Conservation (phyloP, 371 early-diverging fungal species). For the Rhizoclosmatium hyalinum region DNA sequence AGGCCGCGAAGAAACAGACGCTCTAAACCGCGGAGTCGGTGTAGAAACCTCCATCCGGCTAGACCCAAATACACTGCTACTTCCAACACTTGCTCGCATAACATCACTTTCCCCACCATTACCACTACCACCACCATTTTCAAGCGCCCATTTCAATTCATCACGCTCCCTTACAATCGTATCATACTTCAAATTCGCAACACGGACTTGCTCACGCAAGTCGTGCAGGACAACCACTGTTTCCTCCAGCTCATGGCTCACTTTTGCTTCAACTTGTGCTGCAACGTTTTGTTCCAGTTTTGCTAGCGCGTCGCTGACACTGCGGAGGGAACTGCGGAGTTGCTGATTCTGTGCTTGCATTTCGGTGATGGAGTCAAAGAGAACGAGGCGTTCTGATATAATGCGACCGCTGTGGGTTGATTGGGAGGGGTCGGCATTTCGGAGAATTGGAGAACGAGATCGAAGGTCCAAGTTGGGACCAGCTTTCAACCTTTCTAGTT, state of each 20-base stretch:
- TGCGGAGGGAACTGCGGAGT: slow-evolving; percentile 43
- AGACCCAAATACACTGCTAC: background rate
- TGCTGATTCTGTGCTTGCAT: slow-evolving; percentile 44
- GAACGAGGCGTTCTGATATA: slow-evolving; percentile 46
- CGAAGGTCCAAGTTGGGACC: background rate
- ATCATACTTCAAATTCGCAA: slow-evolving; percentile 31
- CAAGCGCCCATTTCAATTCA: slow-evolving; percentile 31
- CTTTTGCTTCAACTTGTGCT: slow-evolving; percentile 30
- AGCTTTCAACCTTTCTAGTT: slow-evolving; percentile 34
- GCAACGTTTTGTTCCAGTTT: slow-evolving; percentile 18
- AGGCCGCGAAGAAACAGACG: slow-evolving; percentile 4
- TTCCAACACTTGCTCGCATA: background rate
- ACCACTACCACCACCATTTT: slow-evolving; percentile 1
- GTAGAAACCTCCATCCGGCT: background rate
- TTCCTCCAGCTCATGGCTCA: slow-evolving; percentile 36
- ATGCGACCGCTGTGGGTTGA: slow-evolving; percentile 32
- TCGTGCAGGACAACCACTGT: slow-evolving; percentile 28
- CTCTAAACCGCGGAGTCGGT: background rate
- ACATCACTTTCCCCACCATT: background rate
- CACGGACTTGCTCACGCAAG: slow-evolving; percentile 40
- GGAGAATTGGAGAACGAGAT: background rate
- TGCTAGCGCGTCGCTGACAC: slow-evolving; percentile 33
- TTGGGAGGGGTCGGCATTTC: slow-evolving; percentile 6
- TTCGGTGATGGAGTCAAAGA: slow-evolving; percentile 42
- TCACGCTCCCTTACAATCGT: slow-evolving; percentile 43